phyloP scores from a whole-genome alignment of 768 basidiomycete genomes.

The Phanerodontia chrysosporium region DNA sequence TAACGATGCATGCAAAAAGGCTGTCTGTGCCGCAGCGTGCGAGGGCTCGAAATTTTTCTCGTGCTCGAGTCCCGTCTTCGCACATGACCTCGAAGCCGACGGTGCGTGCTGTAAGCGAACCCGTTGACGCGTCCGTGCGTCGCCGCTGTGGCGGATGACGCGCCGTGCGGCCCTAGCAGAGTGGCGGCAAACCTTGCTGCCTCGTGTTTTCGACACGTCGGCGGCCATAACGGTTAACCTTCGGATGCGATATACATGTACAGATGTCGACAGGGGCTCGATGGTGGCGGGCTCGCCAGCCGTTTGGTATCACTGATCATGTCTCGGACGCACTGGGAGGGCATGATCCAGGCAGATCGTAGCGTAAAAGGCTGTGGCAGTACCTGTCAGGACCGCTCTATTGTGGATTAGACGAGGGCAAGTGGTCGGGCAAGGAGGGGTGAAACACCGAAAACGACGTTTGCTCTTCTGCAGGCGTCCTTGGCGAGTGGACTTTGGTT shows the following conservation, averaged over 20 bases:
- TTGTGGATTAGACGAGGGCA: neutral
- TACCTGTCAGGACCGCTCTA: neutral
- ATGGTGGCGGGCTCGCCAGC: neutral
- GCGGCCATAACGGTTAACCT: neutral
- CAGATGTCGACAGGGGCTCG: neutral
- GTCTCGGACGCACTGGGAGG: neutral
- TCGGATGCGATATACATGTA: neutral
- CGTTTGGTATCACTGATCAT: conserved; percentile 3
- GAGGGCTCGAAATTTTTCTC: neutral
- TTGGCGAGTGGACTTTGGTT: neutral
- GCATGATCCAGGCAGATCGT: neutral
- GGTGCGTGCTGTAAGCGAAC: too few species aligned
- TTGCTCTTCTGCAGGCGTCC: neutral
- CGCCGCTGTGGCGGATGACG: neutral
- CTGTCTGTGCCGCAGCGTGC: neutral
- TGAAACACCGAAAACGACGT: conserved; percentile 1
- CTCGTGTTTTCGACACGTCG: neutral
- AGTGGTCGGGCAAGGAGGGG: neutral
- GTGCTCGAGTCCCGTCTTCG: neutral
- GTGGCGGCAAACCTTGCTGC: neutral
- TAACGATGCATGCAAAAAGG: neutral
- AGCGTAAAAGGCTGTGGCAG: neutral
- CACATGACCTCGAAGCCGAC: neutral
- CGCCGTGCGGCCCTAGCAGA: neutral
- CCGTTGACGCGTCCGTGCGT: neutral